Percentiles rank a stretch among this genome's conserved stretches.
Conservation (phyloP, 2,329 filamentous ascomycete species). For the Didymella exigua region DNA sequence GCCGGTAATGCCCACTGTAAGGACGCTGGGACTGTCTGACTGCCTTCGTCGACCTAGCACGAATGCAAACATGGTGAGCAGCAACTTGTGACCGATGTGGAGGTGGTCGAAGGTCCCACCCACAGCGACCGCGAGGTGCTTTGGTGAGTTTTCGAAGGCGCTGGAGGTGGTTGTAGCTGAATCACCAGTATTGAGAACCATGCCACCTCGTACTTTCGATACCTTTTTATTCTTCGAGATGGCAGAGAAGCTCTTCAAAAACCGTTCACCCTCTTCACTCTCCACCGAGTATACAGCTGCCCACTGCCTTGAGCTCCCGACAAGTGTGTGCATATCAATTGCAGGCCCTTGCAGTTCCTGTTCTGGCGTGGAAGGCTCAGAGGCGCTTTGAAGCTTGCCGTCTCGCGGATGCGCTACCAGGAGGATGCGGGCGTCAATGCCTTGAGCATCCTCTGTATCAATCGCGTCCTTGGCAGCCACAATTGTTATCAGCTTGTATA, state of each 20-base stretch:
- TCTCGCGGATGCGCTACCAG: constrained; percentile 67
- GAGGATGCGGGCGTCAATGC: constrained; percentile 77
- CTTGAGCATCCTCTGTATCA: constrained; percentile 68
- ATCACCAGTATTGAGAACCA: constrained; percentile 25
- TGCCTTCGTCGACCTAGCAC: constrained; percentile 58
- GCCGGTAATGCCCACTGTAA: constrained; percentile 87
- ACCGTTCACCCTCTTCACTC: constrained; percentile 65
- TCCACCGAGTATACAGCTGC: constrained; percentile 68
- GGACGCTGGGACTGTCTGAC: constrained; percentile 52
- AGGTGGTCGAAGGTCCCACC: constrained; percentile 97
- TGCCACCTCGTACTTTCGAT: constrained; percentile 44
- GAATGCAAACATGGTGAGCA: constrained; percentile 85
- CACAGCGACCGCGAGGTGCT: constrained; percentile 72
- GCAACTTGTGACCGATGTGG: constrained; percentile 93
- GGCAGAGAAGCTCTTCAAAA: constrained; percentile 57
- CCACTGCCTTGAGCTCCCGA: constrained; percentile 63
- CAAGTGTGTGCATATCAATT: constrained; percentile 56
- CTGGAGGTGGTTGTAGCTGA: not conserved
- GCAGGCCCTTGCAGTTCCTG: constrained; percentile 55
- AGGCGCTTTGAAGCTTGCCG: constrained; percentile 32
- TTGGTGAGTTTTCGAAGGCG: constrained; percentile 23
- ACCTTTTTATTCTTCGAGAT: constrained; percentile 40
- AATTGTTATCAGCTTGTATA: constrained; percentile 79
- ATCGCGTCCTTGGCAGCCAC: constrained; percentile 69
- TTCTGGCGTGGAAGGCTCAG: constrained; percentile 35